Evolutionary conservation across 805 yeast species (phyloP).

Genomic region (Barnettozyma vustinii): DNA sequence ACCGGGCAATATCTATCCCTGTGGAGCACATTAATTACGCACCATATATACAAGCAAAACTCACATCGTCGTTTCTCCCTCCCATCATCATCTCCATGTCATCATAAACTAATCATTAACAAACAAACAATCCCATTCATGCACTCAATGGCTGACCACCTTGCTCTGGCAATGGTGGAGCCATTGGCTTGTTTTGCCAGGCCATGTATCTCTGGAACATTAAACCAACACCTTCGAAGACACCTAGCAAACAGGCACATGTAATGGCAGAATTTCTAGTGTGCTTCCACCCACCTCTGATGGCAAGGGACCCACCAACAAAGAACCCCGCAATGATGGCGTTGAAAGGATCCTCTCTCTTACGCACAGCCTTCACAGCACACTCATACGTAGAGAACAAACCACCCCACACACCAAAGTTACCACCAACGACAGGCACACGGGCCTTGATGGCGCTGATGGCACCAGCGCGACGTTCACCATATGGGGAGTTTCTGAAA

Average conservation of each 20-base stretch:
- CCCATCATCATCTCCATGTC: background rate
- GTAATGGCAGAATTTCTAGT: slow-evolving; percentile 94
- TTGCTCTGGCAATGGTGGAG: slow-evolving; percentile 48
- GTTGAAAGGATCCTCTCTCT: slow-evolving; percentile 98
- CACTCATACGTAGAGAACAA: slow-evolving; percentile 93
- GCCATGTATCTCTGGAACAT: slow-evolving; percentile 91
- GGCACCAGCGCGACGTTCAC: slow-evolving; percentile 91
- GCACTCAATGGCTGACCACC: slow-evolving; percentile 18
- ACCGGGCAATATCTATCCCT: background rate
- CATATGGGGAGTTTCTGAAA: slow-evolving; percentile 94
- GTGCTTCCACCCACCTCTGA: slow-evolving; percentile 98
- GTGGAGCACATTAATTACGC: background rate
- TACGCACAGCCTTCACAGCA: slow-evolving; percentile 89
- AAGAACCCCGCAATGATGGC: slow-evolving; percentile 97
- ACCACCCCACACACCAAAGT: slow-evolving; percentile 99
- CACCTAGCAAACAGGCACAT: slow-evolving; percentile 95
- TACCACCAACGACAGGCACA: slow-evolving; percentile 98
- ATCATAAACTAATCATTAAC: slow-evolving; percentile 6
- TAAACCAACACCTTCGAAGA: slow-evolving; percentile 97
- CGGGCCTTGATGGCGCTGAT: slow-evolving; percentile 87
- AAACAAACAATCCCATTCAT: slow-evolving; percentile 1
- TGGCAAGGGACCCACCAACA: slow-evolving; percentile 96
- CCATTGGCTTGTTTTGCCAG: slow-evolving; percentile 68
- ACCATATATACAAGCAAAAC: background rate
- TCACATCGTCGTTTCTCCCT: background rate